Percentiles rank a stretch among this genome's conserved stretches.
These are phyloP conservation scores for Cornus kousa DNA, from an alignment of 148 eudicot species.

Conservation along the genomic window DNA sequence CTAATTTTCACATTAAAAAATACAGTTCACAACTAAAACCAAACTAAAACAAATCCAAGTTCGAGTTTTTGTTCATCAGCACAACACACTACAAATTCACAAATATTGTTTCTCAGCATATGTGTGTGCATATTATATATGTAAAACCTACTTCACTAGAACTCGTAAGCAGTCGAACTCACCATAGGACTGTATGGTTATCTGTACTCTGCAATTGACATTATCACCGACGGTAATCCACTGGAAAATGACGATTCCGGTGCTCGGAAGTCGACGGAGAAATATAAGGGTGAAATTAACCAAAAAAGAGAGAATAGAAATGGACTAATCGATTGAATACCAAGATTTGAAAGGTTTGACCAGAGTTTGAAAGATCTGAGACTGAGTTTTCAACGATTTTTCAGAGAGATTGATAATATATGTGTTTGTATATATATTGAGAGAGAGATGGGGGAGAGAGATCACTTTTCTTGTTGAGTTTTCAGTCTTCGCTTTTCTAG, in stretches of 20 bases:
- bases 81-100: not conserved
- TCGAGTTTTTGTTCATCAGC: not conserved
- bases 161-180: not conserved
- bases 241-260: not conserved
- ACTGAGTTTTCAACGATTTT: not conserved
- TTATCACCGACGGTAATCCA: not conserved
- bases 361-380: too few species aligned
- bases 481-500: not conserved
- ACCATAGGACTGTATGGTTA: constrained; percentile 4
- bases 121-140: not conserved
- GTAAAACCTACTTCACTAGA: not conserved
- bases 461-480: not conserved
- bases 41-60: not conserved
- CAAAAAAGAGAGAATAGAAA: not conserved
- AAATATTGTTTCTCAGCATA: not conserved
- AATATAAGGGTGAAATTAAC: not conserved
- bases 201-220: not conserved
- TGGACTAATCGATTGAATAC: not conserved
- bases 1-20: not conserved
- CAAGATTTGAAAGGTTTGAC: not conserved
- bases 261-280: too few species aligned
- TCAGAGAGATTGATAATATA: not conserved
- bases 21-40: not conserved
- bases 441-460: not conserved
- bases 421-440: not conserved